A percentile compares a stretch with the other conserved stretches of the same genome.
phyloP scores from a whole-genome alignment of 2,329 filamentous ascomycete genomes.

The Alternaria gansuensis region DNA sequence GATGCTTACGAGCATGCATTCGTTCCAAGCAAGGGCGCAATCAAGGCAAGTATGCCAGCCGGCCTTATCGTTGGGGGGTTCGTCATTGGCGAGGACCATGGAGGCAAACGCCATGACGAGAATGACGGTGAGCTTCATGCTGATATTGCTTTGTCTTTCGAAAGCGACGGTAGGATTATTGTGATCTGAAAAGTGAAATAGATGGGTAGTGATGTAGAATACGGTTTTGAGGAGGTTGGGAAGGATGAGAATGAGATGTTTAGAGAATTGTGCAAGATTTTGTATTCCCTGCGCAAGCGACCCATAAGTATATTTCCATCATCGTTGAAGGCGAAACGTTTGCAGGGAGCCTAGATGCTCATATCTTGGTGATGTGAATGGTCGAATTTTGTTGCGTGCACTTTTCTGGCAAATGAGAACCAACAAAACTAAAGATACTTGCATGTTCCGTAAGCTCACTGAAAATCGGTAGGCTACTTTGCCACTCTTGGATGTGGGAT shows the following conservation, averaged over 20 bases:
- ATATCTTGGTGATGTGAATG: too few relatives aligned
- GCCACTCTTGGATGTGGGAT: background rate
- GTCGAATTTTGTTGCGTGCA: background rate
- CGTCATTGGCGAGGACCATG: background rate
- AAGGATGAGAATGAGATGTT: background rate
- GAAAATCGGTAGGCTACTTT: background rate
- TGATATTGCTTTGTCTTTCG: background rate
- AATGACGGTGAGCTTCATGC: background rate
- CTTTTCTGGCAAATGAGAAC: too few relatives aligned
- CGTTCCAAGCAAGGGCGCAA: background rate
- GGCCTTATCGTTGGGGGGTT: background rate
- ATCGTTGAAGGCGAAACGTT: too few relatives aligned
- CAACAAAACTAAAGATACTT: background rate
- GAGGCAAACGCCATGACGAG: background rate
- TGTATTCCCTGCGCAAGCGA: background rate
- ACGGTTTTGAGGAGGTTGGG: background rate
- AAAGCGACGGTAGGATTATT: background rate
- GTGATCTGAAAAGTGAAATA: background rate
- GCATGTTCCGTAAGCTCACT: background rate
- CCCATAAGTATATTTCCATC: background rate
- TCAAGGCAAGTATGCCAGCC: background rate
- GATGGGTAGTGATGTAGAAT: background rate
- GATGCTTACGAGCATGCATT: background rate
- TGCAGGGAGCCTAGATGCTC: too few relatives aligned
- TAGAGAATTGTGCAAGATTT: background rate